These are phyloP conservation scores for Claviceps digitariae DNA, from an alignment of 2,329 filamentous ascomycete species.

Conservation along the genomic window DNA sequence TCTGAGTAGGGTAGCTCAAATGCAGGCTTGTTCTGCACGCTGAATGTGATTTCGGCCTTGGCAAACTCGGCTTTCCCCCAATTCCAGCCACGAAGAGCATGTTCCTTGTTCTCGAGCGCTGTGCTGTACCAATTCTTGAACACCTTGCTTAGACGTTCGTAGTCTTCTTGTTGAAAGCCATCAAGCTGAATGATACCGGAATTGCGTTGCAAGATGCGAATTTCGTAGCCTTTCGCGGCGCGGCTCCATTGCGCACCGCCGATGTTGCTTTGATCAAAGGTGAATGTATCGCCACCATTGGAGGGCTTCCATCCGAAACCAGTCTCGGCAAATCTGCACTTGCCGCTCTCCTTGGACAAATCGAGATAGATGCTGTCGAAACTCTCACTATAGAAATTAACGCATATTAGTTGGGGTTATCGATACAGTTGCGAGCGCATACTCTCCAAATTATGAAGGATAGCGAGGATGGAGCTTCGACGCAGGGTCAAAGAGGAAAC, in stretches of 20 bases:
- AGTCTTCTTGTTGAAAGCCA: constrained; percentile 89
- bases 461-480: too few relatives aligned
- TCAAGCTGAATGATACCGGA: constrained; percentile 86
- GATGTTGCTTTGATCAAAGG: constrained; percentile 77
- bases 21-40: constrained; percentile 88
- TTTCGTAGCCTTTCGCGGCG: constrained; percentile 80
- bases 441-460: background rate
- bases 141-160: constrained; percentile 77
- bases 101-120: constrained; percentile 82
- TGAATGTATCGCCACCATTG: constrained; percentile 81
- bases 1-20: constrained; percentile 97
- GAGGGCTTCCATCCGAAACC: constrained; percentile 92
- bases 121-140: constrained; percentile 99
- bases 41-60: constrained; percentile 90
- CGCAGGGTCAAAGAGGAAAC: background rate
- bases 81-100: constrained; percentile 93
- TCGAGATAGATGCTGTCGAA: constrained; percentile 97
- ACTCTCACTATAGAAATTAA: constrained; percentile 48
- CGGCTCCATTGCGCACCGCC: constrained; percentile 85
- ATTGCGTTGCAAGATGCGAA: constrained; percentile 78
- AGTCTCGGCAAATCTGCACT: constrained; percentile 87
- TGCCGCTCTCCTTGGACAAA: constrained; percentile 80
- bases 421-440: background rate
- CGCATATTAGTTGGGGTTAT: background rate
- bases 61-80: constrained; percentile 98